Percentiles rank a stretch among this genome's conserved stretches.
These are phyloP conservation scores for Rhizopogon rudus DNA, from an alignment of 768 basidiomycete species.

Conservation along the genomic window DNA sequence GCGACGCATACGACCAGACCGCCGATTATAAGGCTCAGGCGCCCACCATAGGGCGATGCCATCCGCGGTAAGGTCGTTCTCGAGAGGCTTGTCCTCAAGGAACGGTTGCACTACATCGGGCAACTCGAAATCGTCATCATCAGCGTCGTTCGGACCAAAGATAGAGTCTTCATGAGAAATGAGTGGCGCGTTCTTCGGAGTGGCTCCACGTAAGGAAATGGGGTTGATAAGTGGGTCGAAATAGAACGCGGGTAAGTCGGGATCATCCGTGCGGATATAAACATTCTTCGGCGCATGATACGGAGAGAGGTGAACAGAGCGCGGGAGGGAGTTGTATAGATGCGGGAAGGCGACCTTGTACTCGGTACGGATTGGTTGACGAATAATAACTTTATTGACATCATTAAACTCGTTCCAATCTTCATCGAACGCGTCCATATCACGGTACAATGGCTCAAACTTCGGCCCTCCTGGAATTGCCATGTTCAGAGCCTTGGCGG, in stretches of 20 bases:
- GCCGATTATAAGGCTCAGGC: slow-evolving; percentile 89
- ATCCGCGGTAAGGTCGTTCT: slow-evolving; percentile 91
- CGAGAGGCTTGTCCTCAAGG: slow-evolving; percentile 70
- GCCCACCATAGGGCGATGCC: slow-evolving; percentile 99
- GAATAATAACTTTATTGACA: slow-evolving; percentile 99
- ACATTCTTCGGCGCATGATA: slow-evolving; percentile 97
- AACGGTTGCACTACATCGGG: slow-evolving; percentile 78
- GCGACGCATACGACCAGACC: slow-evolving; percentile 88
- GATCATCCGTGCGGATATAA: slow-evolving; percentile 98
- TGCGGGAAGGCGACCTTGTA: slow-evolving; percentile 99
- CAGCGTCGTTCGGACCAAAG: slow-evolving; percentile 82
- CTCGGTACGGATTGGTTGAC: slow-evolving; percentile 96
- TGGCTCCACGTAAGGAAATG: slow-evolving; percentile 84
- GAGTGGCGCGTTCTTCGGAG: slow-evolving; percentile 75
- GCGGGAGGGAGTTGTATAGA: slow-evolving; percentile 95
- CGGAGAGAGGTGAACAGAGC: slow-evolving; percentile 85
- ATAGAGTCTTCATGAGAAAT: slow-evolving; percentile 89
- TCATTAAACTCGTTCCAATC: slow-evolving; percentile 99
- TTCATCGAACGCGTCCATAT: slow-evolving; percentile 97
- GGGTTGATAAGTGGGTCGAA: slow-evolving; percentile 99
- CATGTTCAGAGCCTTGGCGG: slow-evolving; percentile 95
- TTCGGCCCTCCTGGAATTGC: slow-evolving; percentile 98
- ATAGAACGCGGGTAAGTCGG: slow-evolving; percentile 98
- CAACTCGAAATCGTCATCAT: slow-evolving; percentile 85
- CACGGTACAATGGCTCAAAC: slow-evolving; percentile 95